Base-by-base conservation (phyloP, 2,329 filamentous ascomycete species). In the Drechslera avenae region DNA sequence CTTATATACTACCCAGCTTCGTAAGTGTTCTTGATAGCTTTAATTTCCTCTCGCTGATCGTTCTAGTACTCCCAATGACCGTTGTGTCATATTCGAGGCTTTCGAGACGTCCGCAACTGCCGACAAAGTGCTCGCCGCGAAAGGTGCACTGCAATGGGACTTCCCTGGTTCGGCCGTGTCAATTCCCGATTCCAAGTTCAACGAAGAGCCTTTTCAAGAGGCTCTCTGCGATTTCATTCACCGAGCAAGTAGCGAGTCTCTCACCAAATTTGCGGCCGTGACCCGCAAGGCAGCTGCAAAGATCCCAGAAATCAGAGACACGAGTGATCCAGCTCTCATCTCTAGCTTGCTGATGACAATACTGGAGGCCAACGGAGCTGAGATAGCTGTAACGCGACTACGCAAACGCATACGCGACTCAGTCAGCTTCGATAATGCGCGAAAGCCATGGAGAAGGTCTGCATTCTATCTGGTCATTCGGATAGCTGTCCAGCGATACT, bases 381-480 rank as follows among this genome's bases (percentile, higher is more conserved):
- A 72, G 0, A 50, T 73, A 0, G 46, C 68, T 1, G 69, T 78
- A 0, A 56, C 70, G 0, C 18, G 74, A 0, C 63, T 87, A 1
- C 73, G 73, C 0, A 90, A 90, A 62, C 75, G 80, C 2, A 78
- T 88, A 0, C 77, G 83, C 0, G 87, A 89, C 41, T 85, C 87
- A n/a, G 79, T 87, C 0, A 77, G 76, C 10, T 79, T 83, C 64
- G 63, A 71, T 0, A 63, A 78, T 1, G 74, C 77, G 0, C 67
- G 77, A 1, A 63, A 75, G 0, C 86, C 86, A 0, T 90, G 86
- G 86, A 76, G 86, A 14, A 75, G 87, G 31, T 80, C 79, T 1
- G 79, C 86, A 0, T 78, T 82, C 42, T 90, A 85, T 81, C 78
- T 90, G 0, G 72, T 85, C 0, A 66, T 89, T 4, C 81, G 85